Base-by-base conservation (phyloP, 345 rosid genomes). In the Corchorus capsularis region DNA sequence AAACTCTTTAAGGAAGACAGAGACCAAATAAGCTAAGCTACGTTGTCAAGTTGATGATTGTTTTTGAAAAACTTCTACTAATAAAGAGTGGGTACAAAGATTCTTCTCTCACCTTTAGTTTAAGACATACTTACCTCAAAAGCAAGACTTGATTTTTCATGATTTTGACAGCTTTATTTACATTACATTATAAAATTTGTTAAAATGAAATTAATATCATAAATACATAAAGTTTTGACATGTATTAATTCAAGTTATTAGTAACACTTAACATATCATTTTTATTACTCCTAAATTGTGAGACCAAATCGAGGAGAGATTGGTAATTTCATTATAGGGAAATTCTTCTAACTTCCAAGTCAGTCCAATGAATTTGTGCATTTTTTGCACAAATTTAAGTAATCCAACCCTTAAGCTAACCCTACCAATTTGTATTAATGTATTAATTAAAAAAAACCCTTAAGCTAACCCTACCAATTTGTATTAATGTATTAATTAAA, bases 331-430 rank as follows among this genome's bases (percentile, higher is more conserved):
- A 20, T 13, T 52, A 27, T 6, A 39, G 6, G 43, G 43, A 39
- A 1, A 0, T 3, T 6, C 43, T 39, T 39, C 43, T 39, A 60
- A 69, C 32, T 20, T 50, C 55, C 9, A 69, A 77, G 65, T 5
- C 39, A 34, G 17, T 57, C 63, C 77, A 76, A 49, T 76, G 71
- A 74, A 52, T 14, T 15, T 52, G 5, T 16, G 47, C 56, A 32
- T 68, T 43, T 45, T 45, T 11, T 63, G 41, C 77, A 72, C 57
- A 53, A 55, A 46, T 54, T 0, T 52, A 69, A 70, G 56, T 41
- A 59, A 74, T 43, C 56, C 17, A 53, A 67, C 11, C n/a, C 6
- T 8, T 32, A 6, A 76, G 65, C 41, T 53, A 77, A 61, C 47
- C 80, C 14, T 8, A 4, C 65, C 37, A 5, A 45, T 14, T 64